Evolutionary conservation across 2,329 filamentous ascomycete genomes (phyloP).

Genomic region (Penicillium sp.): DNA sequence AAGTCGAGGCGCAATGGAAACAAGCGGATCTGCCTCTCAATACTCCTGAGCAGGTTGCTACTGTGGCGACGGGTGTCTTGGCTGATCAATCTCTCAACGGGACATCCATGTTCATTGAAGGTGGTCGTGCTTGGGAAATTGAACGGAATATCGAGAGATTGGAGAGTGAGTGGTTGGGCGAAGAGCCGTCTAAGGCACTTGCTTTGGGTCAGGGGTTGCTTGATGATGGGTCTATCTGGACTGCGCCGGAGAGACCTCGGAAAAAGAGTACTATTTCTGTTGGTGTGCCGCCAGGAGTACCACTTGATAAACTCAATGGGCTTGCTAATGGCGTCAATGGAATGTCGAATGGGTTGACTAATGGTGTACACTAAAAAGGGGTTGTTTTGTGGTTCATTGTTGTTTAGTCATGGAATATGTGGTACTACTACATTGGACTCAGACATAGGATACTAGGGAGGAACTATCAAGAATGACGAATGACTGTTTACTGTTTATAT

Average conservation of each 20-base stretch:
- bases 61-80: conserved; percentile 38
- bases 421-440: background rate
- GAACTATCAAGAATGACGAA: background rate
- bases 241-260: conserved; percentile 10
- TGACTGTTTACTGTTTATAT: background rate
- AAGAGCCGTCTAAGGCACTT: conserved; percentile 36
- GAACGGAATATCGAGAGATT: conserved; percentile 43
- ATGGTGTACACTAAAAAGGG: conserved; percentile 14
- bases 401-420: background rate
- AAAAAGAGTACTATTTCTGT: conserved; percentile 21
- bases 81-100: conserved; percentile 39
- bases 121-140: conserved; percentile 46
- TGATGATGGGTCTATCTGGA: conserved; percentile 27
- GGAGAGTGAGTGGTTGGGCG: conserved; percentile 46
- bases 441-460: background rate
- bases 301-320: conserved; percentile 15
- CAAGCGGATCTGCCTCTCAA: conserved; percentile 42
- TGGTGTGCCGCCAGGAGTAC: conserved; percentile 19
- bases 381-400: background rate
- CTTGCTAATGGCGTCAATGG: conserved; percentile 9
- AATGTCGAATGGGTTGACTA: background rate
- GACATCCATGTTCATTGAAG: conserved; percentile 44
- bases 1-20: conserved; percentile 37
- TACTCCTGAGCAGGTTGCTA: conserved; percentile 41
- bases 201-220: conserved; percentile 37